A percentile compares a stretch with the other conserved stretches of the same genome.
These are phyloP conservation scores for Durusdinium trenchii DNA, from an alignment of 73 alveolate species.

Conservation along the genomic window DNA sequence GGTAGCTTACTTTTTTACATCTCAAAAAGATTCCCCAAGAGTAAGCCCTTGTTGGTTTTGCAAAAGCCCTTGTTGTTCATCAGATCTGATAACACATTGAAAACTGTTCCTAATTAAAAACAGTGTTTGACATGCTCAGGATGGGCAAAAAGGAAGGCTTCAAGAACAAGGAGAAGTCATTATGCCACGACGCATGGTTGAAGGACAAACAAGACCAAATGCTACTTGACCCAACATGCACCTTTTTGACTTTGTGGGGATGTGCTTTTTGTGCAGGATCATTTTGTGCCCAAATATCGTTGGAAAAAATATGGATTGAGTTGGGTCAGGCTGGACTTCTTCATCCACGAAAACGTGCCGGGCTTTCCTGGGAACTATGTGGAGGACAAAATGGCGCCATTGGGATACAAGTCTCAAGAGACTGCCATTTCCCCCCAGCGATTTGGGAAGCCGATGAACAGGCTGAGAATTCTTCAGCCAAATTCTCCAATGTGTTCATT, in stretches of 20 bases:
- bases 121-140: background rate
- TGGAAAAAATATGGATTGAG: too few species aligned
- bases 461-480: too few species aligned
- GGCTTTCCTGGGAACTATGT: background rate
- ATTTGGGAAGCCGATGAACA: conserved; percentile 51
- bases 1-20: background rate
- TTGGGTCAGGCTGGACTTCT: background rate
- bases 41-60: too few species aligned
- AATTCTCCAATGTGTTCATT: too few species aligned
- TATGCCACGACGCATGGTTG: background rate
- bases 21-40: background rate
- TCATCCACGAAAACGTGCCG: conserved; percentile 16
- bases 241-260: too few species aligned
- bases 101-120: background rate
- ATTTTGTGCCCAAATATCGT: too few species aligned
- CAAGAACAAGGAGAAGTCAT: background rate
- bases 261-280: too few species aligned
- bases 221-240: background rate
- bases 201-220: conserved; percentile 1
- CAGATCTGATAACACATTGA: too few species aligned
- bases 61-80: too few species aligned
- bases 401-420: background rate
- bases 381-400: background rate
- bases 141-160: conserved; percentile 40
- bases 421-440: conserved; percentile 9